Conservation (phyloP, 176 grass and related monocot species). For the Eragrostis curvula region DNA sequence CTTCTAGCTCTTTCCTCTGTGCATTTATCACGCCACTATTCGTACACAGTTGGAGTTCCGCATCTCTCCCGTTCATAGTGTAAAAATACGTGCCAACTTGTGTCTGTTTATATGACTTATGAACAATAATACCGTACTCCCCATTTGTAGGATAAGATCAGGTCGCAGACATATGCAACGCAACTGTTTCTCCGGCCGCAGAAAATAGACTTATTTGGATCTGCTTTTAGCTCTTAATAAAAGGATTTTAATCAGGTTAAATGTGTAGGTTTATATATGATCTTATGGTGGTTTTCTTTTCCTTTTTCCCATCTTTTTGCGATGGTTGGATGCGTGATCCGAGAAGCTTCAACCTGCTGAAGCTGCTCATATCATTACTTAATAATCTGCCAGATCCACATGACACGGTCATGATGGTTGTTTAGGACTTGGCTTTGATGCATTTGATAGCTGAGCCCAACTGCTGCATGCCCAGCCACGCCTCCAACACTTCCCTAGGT, state of each 20-base stretch:
- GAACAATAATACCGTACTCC: neutral
- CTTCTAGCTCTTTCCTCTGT: neutral
- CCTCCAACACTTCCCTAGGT: neutral
- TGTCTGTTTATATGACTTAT: neutral
- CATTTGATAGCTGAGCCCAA: neutral
- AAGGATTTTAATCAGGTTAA: neutral
- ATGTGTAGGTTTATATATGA: neutral
- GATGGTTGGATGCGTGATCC: neutral
- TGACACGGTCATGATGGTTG: neutral
- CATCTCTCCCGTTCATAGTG: neutral
- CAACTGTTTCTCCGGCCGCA: neutral
- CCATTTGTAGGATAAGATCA: neutral
- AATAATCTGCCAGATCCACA: slow-evolving; percentile 3
- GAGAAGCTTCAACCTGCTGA: neutral
- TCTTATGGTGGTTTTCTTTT: neutral
- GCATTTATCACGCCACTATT: neutral
- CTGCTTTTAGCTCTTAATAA: neutral
- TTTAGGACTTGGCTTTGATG: neutral
- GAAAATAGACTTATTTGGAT: neutral
- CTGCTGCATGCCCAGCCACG: neutral
- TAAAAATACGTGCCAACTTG: neutral
- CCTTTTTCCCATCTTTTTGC: neutral
- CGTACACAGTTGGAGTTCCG: neutral
- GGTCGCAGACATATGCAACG: neutral
- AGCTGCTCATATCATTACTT: neutral